phyloP scores from a whole-genome alignment of 148 eudicot species.

The Camellia lanceoleosa region DNA sequence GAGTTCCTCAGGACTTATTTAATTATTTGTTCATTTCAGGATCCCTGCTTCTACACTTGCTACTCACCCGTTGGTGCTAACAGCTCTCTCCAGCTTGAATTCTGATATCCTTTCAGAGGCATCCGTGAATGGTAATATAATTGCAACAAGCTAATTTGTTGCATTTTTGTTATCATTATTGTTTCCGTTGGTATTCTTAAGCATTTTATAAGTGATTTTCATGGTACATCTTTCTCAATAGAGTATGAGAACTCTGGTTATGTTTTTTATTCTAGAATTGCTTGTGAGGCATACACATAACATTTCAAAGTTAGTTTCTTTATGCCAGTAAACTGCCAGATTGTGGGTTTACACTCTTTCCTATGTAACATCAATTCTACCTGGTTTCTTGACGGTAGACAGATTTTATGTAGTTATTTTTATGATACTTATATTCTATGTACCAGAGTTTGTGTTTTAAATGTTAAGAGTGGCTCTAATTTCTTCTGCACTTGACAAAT shows the following conservation, averaged over 20 bases:
- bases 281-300: not conserved
- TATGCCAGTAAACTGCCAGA: too few species aligned
- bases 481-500: not conserved
- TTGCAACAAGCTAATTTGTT: not conserved
- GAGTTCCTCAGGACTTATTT: not conserved
- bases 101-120: slow-evolving; percentile 83
- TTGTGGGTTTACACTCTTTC: not conserved
- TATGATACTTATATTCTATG: not conserved
- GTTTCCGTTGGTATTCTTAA: not conserved
- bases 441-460: not conserved
- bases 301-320: not conserved
- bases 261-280: not conserved
- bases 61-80: slow-evolving; percentile 81
- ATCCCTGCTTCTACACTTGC: slow-evolving; percentile 79
- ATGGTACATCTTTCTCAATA: not conserved
- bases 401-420: not conserved
- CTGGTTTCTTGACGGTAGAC: not conserved
- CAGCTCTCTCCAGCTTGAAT: slow-evolving; percentile 81
- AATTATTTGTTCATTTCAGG: slow-evolving; percentile 44
- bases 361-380: too few species aligned
- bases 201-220: not conserved
- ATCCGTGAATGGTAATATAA: slow-evolving; percentile 75
- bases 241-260: not conserved
- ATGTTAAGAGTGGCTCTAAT: not conserved
- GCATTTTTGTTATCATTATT: not conserved